Evolutionary conservation across 139 green algal genomes (phyloP).

Genomic region (Chlorella vulgaris): DNA sequence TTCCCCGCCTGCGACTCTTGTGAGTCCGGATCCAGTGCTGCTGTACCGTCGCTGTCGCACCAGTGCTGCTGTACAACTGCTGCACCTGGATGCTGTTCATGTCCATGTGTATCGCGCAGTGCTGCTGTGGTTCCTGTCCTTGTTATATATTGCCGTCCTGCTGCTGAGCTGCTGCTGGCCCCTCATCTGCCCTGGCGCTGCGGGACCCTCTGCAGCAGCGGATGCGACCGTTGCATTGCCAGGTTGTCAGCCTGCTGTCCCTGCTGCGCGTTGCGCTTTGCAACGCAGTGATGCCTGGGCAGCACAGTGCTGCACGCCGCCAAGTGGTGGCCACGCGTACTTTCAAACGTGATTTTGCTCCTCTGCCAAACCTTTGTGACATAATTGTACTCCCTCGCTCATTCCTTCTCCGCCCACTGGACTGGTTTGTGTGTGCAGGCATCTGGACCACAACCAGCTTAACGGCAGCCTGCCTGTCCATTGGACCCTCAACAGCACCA

Average conservation of each 20-base stretch:
- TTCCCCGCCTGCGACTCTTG: background rate
- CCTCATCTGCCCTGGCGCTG: too few relatives aligned
- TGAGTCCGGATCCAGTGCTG: background rate
- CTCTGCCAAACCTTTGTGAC: too few relatives aligned
- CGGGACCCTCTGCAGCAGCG: too few relatives aligned
- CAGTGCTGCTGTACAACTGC: background rate
- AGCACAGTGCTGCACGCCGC: too few relatives aligned
- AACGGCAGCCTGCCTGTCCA: background rate
- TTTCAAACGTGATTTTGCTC: too few relatives aligned
- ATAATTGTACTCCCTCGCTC: background rate
- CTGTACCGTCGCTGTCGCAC: background rate
- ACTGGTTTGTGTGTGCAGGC: background rate
- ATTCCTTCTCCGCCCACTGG: background rate
- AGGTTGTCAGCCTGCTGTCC: too few relatives aligned
- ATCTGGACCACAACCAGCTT: constrained; percentile 17
- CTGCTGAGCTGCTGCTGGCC: too few relatives aligned
- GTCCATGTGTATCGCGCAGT: background rate
- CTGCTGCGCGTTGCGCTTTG: too few relatives aligned
- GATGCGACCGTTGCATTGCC: too few relatives aligned
- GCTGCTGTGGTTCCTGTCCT: background rate
- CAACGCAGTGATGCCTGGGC: too few relatives aligned
- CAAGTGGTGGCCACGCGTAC: too few relatives aligned
- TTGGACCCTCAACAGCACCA: constrained; percentile 21
- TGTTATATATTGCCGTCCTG: background rate
- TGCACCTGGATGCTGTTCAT: background rate